Percentiles rank a stretch among this genome's conserved stretches.
phyloP scores from a whole-genome alignment of 148 eudicot species.

The Euryodendron excelsum region DNA sequence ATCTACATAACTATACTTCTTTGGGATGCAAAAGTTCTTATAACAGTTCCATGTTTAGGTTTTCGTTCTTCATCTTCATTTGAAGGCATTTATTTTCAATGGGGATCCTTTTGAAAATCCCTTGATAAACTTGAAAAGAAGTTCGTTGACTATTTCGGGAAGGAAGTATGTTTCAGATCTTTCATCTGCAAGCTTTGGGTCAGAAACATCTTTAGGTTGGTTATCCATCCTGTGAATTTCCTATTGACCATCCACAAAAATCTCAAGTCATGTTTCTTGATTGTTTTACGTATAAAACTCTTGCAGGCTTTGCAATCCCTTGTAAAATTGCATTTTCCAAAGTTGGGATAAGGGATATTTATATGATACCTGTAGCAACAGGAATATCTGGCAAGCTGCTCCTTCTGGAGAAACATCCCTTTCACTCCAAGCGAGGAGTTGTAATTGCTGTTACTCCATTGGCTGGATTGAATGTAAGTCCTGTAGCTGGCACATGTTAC shows the following conservation, averaged over 20 bases:
- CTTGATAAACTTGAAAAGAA: slow-evolving; percentile 25
- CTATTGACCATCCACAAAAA: background rate
- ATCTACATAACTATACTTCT: background rate
- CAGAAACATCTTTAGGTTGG: slow-evolving; percentile 48
- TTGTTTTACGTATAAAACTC: background rate
- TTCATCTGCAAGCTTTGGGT: slow-evolving; percentile 47
- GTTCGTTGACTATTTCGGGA: slow-evolving; percentile 34
- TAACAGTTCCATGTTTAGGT: slow-evolving; percentile 28
- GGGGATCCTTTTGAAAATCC: slow-evolving; percentile 37
- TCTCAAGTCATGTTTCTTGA: background rate
- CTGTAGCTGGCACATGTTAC: background rate
- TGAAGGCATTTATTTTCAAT: slow-evolving; percentile 40
- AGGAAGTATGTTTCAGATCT: slow-evolving; percentile 35
- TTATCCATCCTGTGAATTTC: background rate
- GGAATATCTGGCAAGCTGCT: slow-evolving; percentile 48
- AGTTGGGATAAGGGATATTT: slow-evolving; percentile 47
- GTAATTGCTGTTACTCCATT: slow-evolving; percentile 52
- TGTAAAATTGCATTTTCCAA: slow-evolving; percentile 56
- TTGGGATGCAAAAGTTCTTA: background rate
- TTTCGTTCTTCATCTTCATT: slow-evolving; percentile 49
- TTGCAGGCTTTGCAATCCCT: slow-evolving; percentile 44
- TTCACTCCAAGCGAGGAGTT: slow-evolving; percentile 41
- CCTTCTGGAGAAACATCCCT: slow-evolving; percentile 56
- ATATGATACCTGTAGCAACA: slow-evolving; percentile 41
- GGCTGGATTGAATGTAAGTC: slow-evolving; percentile 50